phyloP scores from a whole-genome alignment of 768 basidiomycete genomes.

The Lactifluus subvellereus region DNA sequence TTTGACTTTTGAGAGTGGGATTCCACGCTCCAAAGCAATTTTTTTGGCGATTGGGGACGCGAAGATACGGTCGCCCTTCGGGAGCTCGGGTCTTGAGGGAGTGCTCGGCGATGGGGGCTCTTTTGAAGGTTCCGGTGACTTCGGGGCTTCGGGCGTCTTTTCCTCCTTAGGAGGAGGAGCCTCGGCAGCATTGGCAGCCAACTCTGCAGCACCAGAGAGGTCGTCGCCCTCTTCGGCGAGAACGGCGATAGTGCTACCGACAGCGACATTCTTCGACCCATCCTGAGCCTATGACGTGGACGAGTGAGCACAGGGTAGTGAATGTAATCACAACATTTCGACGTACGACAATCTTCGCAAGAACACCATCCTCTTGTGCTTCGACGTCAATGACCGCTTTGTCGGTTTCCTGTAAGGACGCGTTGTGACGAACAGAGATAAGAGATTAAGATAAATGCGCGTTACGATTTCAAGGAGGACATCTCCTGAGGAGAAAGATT shows the following conservation, averaged over 20 bases:
- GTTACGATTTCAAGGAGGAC: conserved; percentile 90
- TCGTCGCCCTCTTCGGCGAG: conserved; percentile 95
- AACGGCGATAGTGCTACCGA: conserved; percentile 88
- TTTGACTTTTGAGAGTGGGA: conserved; percentile 85
- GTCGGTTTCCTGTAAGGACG: conserved; percentile 81
- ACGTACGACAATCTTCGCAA: conserved; percentile 94
- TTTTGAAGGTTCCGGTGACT: conserved; percentile 34
- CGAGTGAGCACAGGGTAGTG: conserved; percentile 1
- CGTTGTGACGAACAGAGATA: conserved; percentile 17
- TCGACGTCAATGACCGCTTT: conserved; percentile 99
- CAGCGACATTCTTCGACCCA: conserved; percentile 80
- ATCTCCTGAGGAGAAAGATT: conserved; percentile 82
- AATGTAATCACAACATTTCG: neutral
- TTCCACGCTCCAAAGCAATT: conserved; percentile 89
- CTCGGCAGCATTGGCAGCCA: conserved; percentile 60
- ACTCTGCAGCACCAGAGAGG: conserved; percentile 68
- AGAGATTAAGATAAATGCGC: conserved; percentile 29
- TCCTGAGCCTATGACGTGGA: conserved; percentile 53
- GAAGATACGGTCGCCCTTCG: conserved; percentile 78
- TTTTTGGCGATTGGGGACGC: conserved; percentile 96
- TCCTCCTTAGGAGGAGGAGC: conserved; percentile 33
- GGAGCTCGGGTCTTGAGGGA: conserved; percentile 49
- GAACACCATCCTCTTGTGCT: conserved; percentile 93
- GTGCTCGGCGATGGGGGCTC: conserved; percentile 33
- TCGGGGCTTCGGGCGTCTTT: conserved; percentile 39